phyloP scores from a whole-genome alignment of 306 rosid species.

The Purshia tridentata region DNA sequence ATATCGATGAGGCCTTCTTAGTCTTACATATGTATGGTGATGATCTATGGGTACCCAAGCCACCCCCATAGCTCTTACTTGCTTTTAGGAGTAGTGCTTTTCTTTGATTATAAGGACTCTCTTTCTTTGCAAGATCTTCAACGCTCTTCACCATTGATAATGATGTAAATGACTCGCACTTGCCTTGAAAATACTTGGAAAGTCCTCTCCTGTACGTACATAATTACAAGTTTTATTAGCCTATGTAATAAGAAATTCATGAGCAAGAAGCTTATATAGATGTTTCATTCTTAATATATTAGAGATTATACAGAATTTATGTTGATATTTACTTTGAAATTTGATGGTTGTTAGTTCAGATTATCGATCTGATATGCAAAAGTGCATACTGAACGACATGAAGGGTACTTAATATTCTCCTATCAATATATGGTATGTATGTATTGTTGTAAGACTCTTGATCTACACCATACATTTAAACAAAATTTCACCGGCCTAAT shows the following conservation, averaged over 20 bases:
- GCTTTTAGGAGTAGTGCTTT: conserved; percentile 29
- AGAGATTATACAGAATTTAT: neutral
- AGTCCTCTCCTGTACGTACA: conserved; percentile 51
- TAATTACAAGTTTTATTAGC: neutral
- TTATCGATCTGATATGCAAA: too few species aligned
- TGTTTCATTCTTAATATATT: neutral
- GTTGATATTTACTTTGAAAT: too few species aligned
- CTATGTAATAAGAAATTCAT: neutral
- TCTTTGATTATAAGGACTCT: conserved; percentile 26
- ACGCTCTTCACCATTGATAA: conserved; percentile 40
- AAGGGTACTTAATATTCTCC: too few species aligned
- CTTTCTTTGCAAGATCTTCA: conserved; percentile 55
- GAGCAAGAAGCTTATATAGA: neutral
- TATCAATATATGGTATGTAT: too few species aligned
- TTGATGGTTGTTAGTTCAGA: too few species aligned
- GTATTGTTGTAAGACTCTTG: too few species aligned
- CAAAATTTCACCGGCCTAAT: too few species aligned
- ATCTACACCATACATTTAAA: too few species aligned
- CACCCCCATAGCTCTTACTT: conserved; percentile 51
- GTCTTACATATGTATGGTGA: conserved; percentile 33
- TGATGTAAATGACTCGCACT: conserved; percentile 53
- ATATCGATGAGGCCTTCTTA: conserved; percentile 27
- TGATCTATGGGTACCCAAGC: conserved; percentile 35
- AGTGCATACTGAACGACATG: too few species aligned
- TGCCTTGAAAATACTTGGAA: conserved; percentile 51